These are phyloP conservation scores for Aspergillus ruber DNA, from an alignment of 2,329 filamentous ascomycete species.

Conservation along the genomic window DNA sequence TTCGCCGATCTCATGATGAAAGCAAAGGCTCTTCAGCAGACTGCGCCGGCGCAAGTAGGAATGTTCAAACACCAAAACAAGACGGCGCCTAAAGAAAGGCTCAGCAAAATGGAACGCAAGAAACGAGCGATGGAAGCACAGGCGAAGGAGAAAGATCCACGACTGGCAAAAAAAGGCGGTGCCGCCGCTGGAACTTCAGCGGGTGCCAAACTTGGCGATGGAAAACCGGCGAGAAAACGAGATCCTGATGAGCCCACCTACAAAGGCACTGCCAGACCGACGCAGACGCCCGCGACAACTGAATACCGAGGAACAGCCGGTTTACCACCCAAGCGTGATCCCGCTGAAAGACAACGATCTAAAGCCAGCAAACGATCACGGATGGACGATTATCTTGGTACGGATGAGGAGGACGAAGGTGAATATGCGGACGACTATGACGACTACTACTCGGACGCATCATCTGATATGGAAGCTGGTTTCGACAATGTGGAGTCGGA, in stretches of 20 bases:
- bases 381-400: conserved; percentile 40
- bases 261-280: conserved; percentile 33
- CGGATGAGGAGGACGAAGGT: conserved; percentile 44
- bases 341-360: conserved; percentile 19
- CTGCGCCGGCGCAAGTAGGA: conserved; percentile 41
- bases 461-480: conserved; percentile 48
- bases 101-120: conserved; percentile 51
- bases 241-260: conserved; percentile 28
- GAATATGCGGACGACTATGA: conserved; percentile 35
- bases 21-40: conserved; percentile 50
- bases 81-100: conserved; percentile 45
- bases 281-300: conserved; percentile 16
- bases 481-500: conserved; percentile 41
- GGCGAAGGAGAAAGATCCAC: conserved; percentile 33
- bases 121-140: conserved; percentile 37
- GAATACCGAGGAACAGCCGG: conserved; percentile 40
- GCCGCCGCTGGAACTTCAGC: conserved; percentile 11
- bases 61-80: conserved; percentile 49
- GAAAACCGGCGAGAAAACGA: conserved; percentile 22
- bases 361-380: conserved; percentile 19
- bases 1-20: conserved; percentile 55
- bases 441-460: conserved; percentile 39
- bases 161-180: conserved; percentile 22
- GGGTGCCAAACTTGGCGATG: conserved; percentile 14
- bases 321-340: conserved; percentile 21